Evolutionary conservation across 2,329 filamentous ascomycete genomes (phyloP).

Genomic region (Fusarium heterosporum): DNA sequence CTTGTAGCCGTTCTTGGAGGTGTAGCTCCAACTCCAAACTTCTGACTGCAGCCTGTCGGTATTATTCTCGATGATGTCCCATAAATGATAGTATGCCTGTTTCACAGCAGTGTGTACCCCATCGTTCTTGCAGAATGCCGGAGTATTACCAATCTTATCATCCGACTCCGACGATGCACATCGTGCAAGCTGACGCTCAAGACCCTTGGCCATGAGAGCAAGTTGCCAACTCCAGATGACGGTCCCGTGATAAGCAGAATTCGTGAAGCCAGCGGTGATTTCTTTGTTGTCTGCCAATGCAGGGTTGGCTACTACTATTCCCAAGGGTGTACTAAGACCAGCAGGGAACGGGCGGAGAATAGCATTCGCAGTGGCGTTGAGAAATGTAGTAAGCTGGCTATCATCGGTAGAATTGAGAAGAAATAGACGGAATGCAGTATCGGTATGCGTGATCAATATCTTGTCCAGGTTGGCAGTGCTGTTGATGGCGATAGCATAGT

Average conservation of each 20-base stretch:
- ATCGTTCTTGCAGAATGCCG: slow-evolving; percentile 63
- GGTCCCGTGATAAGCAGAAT: slow-evolving; percentile 69
- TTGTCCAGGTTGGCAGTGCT: slow-evolving; percentile 61
- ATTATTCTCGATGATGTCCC: slow-evolving; percentile 71
- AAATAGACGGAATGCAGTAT: slow-evolving; percentile 73
- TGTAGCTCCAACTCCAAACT: slow-evolving; percentile 72
- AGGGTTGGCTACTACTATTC: slow-evolving; percentile 71
- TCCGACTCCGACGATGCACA: slow-evolving; percentile 50
- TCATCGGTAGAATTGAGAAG: slow-evolving; percentile 70
- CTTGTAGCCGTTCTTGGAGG: slow-evolving; percentile 28
- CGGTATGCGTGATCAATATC: slow-evolving; percentile 71
- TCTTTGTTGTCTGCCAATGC: slow-evolving; percentile 63
- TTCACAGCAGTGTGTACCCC: slow-evolving; percentile 59
- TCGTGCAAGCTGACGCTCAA: slow-evolving; percentile 67
- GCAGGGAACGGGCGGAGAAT: slow-evolving; percentile 69
- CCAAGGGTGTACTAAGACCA: slow-evolving; percentile 66
- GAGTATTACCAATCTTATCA: slow-evolving; percentile 30
- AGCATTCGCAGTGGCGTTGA: slow-evolving; percentile 68
- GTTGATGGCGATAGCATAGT: slow-evolving; percentile 68
- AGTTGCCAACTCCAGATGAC: slow-evolving; percentile 75
- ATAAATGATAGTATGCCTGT: slow-evolving; percentile 68
- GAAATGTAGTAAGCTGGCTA: slow-evolving; percentile 64
- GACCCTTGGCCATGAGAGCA: slow-evolving; percentile 71
- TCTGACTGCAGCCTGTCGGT: slow-evolving; percentile 62
- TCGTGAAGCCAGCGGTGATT: slow-evolving; percentile 65